Evolutionary conservation across 495 filamentous ascomycete species (phyloP), one percentile per base, ranked within the genome.

Genomic region (Penicillium paradoxum): DNA sequence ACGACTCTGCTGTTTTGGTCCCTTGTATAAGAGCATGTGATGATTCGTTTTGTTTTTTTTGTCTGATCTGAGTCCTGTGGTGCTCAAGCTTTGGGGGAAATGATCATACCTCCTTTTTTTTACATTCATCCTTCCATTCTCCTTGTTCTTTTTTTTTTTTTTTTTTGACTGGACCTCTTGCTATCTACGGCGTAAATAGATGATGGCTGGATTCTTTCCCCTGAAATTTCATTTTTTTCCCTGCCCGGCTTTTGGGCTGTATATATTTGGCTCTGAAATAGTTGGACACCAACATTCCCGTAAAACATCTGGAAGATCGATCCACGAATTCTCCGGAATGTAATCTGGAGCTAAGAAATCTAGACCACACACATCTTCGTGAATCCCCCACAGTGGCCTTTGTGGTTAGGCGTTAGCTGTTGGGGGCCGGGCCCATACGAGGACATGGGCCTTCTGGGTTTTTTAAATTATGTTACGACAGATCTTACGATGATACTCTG

Each of bases 1-100:
- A 71, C 57, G 66, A 72, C 60, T 66, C 57, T 63, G 64, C 53
- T 67, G 57, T 63, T 61, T 55, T 67, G 64, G 56, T 66, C 48
- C 55, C 60, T 48, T 52, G 58, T 45, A 47, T 53, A 42, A 51
- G 48, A 57, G 49, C 49, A 53, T 55, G 55, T 71, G 63, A 70
- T 64, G 70, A 73, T 65, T 45, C 62, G 54, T 61, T 39, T 58
- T 53, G 36, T 22, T 4, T 44, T 19, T 49, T 44, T 43, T 52
- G 39, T 53, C 45, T 43, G 51, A 40, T 41, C 29, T 46, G 18
- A 22, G 38, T 34, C 11, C 41, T 27, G 6, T 24, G 41, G 41
- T 44, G 41, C 41, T 44, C 27, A 24, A 44, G 24, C 7, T 29
- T 44, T 44, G 25, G 24, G 22, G 40, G 15, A 13, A n/a, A 18